Evolutionary conservation across 495 filamentous ascomycete genomes (phyloP), one percentile per base, ranked within the genome.

Genomic region (Trichoderma asperelloides): DNA sequence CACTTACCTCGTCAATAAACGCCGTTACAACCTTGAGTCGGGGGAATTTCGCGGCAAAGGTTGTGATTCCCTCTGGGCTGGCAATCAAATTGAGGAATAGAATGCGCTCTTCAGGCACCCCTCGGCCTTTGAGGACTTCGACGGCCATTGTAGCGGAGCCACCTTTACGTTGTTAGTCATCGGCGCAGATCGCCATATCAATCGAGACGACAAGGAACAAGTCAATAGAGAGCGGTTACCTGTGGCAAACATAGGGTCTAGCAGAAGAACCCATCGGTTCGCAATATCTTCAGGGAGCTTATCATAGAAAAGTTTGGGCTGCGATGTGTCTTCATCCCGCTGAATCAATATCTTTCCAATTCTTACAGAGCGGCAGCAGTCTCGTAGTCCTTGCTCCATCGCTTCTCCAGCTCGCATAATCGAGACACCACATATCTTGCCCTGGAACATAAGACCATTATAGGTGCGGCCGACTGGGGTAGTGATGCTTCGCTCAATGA

Each of bases 261-360:
- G 81, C n/a, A 98, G 81, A 33, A 98, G 83, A 37, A 97, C 93
- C 91, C 93, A 98, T 76, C 95, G 80, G 13, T 94, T 84, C 12
- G 89, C 86, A 72, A 98, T 96, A 78, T 98, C 95, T 71, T 91
- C 87, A 47, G 96, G 96, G 16, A 98, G 83, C 78, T 98, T 98
- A 69, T 97, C 93, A 75, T 97, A 98, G 75, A 97, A 98, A 41
- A 98, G 84, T 74, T 89, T 92, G 5, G 95, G 96, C 82, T 88
- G 86, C 67, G 88, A 84, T 1, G 93, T 97, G 81, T 98, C 95
- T 78, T 98, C 96, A 74, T 98, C 94, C 65, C 96, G 79, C 78
- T 98, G 95, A 74, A 98, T 98, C 69, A 98, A 81, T 65, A 98
- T 98, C 82, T 98, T 98, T 64, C 95, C 96, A 72, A 98, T 98